Evolutionary conservation across 345 rosid species (phyloP).

Genomic region (Citrus cavaleriei): DNA sequence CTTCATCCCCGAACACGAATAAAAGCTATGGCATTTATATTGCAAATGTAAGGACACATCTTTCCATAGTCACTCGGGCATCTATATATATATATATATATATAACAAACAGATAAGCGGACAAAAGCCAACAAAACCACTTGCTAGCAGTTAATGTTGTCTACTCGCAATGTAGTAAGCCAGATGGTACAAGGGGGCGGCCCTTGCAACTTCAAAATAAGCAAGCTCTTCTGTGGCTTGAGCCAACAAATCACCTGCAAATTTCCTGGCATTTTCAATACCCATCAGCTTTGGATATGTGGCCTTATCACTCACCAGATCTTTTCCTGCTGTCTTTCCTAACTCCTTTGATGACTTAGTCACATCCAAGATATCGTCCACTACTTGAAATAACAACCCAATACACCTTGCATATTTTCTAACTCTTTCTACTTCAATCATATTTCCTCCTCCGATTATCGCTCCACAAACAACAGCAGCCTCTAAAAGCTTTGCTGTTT

Average conservation of each 20-base stretch:
- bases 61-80: no score
- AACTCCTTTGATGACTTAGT: slow-evolving; percentile 29
- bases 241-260: slow-evolving; percentile 22
- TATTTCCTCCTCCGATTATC: slow-evolving; percentile 32
- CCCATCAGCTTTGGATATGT: slow-evolving; percentile 41
- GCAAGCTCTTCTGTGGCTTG: slow-evolving; percentile 31
- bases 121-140: not conserved
- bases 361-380: slow-evolving; percentile 34
- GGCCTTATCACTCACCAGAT: slow-evolving; percentile 31
- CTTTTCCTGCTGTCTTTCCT: slow-evolving; percentile 41
- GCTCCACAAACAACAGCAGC: slow-evolving; percentile 38
- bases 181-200: slow-evolving; percentile 28
- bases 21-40: no score
- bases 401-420: slow-evolving; percentile 32
- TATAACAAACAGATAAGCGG: not conserved
- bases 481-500: slow-evolving; percentile 38
- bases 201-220: slow-evolving; percentile 25
- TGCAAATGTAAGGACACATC: no score
- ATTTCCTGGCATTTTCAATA: slow-evolving; percentile 25
- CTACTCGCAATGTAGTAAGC: slow-evolving; percentile 28
- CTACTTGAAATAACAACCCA: slow-evolving; percentile 36
- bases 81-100: not conserved
- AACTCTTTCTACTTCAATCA: slow-evolving; percentile 20
- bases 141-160: slow-evolving; percentile 17
- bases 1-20: no score